phyloP scores from a whole-genome alignment of 345 rosid genomes.

The thale cress (Arabidopsis thaliana) region DNA sequence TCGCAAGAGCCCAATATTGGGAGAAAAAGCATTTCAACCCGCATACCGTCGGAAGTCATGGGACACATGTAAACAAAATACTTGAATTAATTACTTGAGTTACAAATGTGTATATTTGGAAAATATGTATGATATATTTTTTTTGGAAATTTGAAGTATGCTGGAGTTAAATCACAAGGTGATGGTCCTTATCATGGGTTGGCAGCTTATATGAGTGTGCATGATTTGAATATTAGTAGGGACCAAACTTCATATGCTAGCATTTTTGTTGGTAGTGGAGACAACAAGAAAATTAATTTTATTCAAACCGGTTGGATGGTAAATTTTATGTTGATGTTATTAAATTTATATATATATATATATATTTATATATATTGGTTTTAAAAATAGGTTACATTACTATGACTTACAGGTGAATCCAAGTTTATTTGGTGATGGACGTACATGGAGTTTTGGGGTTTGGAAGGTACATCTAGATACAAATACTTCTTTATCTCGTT shows the following conservation, averaged over 20 bases:
- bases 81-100: background rate
- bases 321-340: background rate
- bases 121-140: background rate
- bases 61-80: conserved; percentile 14
- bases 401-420: conserved; percentile 18
- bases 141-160: background rate
- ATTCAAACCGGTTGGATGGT: conserved; percentile 29
- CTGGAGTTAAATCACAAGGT: background rate
- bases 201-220: conserved; percentile 17
- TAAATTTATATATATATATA: background rate
- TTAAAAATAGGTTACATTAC: background rate
- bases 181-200: conserved; percentile 27
- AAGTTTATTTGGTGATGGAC: conserved; percentile 22
- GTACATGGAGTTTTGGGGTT: conserved; percentile 20
- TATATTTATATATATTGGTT: too few relatives aligned
- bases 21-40: background rate
- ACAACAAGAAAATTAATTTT: background rate
- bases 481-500: background rate
- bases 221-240: conserved; percentile 19
- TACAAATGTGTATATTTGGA: background rate
- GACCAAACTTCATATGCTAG: conserved; percentile 22
- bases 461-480: conserved; percentile 16
- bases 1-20: background rate
- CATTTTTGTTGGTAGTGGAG: background rate
- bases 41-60: background rate